Evolutionary conservation across 2,329 filamentous ascomycete genomes (phyloP), one percentile per base, ranked within the genome.

Genomic region (Rugonectria rugulosa): DNA sequence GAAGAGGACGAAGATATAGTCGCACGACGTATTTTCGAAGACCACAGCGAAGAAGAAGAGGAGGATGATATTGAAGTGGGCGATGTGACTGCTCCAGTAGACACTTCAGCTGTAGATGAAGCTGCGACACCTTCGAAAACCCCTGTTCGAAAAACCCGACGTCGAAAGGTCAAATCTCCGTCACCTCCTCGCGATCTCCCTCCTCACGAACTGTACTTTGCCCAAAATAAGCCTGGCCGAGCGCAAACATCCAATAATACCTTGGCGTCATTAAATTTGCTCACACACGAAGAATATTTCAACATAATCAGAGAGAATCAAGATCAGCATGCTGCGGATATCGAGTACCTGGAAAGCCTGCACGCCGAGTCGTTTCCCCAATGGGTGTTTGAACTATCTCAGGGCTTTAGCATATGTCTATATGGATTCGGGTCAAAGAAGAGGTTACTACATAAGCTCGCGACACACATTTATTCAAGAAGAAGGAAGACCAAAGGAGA

Each of bases 351-450:
- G 21, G 81, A 90, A 62, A 82, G 86, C 6, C 75, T 97, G 19
- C 94, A 98, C 70, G 79, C 86, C 38, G 86, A 89, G 57, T 92
- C 90, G 1, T 98, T 97, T 71, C 84, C 88, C 2, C 95, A 98
- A 71, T 99, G 95, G 95, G 77, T 83, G 1, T 97, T 98, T 71
- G 95, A 99, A 77, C 82, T 98, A 14, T 81, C 87, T 5, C 87
- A 97, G 71, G 87, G 88, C 19, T 98, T 97, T 78, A 92, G 91
- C 67, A 79, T 98, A 46, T 97, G 95, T 70, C 77, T 97, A 0
- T 97, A 96, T 71, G 95, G 95, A 24, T 96, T 92, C 71, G 95
- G 95, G 1, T 96, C 92, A 3, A 99, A 99, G 74, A 83, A 90
- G 27, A 76, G 79, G 3, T 82, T 98, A 1, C 79, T 94, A 9